Evolutionary conservation across 805 yeast species (phyloP).

Genomic region (Hanseniaspora guilliermondii): DNA sequence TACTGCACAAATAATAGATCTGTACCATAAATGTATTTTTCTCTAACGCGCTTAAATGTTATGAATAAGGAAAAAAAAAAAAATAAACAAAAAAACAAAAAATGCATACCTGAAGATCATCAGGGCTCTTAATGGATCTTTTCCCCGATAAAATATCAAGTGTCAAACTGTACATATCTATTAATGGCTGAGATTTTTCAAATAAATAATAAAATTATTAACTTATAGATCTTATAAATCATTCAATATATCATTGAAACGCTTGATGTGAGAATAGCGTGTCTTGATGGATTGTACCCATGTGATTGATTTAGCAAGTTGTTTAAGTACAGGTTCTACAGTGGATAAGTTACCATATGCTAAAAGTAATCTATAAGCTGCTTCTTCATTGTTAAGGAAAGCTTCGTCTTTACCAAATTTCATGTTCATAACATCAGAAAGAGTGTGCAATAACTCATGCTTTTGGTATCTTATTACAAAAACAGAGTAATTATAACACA

Average conservation of each 20-base stretch:
- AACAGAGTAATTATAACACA: constrained; percentile 39
- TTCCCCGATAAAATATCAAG: too few relatives aligned
- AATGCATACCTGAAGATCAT: too few relatives aligned
- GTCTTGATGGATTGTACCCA: constrained; percentile 23
- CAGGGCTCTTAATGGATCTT: too few relatives aligned
- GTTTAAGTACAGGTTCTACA: constrained; percentile 24
- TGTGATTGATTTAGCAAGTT: constrained; percentile 23
- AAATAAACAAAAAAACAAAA: background rate
- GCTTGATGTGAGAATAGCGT: constrained; percentile 17
- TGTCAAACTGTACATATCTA: background rate
- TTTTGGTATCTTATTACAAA: constrained; percentile 27
- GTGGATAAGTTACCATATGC: constrained; percentile 49
- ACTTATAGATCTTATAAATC: constrained; percentile 17
- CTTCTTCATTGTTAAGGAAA: constrained; percentile 40
- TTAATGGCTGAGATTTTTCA: too few relatives aligned
- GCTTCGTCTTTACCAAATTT: constrained; percentile 25
- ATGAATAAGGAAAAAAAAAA: background rate
- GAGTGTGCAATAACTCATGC: constrained; percentile 23
- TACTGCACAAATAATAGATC: background rate
- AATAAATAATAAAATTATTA: too few relatives aligned
- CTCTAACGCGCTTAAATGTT: background rate
- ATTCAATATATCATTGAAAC: constrained; percentile 21
- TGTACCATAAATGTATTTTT: background rate
- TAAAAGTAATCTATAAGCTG: constrained; percentile 51
- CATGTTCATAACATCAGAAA: constrained; percentile 24